Conservation (phyloP, 176 grass and related monocot species). For the Saccharum spontaneum region DNA sequence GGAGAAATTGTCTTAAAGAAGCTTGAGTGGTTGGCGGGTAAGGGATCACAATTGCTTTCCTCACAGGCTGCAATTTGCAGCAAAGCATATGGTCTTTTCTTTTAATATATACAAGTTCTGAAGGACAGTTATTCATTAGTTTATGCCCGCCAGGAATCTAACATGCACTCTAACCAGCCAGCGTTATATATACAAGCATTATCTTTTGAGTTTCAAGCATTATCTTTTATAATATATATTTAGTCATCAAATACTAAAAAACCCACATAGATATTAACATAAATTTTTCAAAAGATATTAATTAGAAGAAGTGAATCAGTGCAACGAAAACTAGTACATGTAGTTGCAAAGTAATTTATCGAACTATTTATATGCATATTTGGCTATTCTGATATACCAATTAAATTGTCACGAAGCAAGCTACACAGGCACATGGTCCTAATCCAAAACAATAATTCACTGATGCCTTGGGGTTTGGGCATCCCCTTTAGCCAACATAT, state of each 20-base stretch:
- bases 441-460: neutral
- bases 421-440: neutral
- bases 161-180: constrained; percentile 10
- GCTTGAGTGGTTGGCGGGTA: constrained; percentile 37
- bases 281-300: neutral
- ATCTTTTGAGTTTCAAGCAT: constrained; percentile 5
- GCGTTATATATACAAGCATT: constrained; percentile 21
- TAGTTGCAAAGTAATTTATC: neutral
- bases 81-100: constrained; percentile 54
- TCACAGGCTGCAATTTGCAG: constrained; percentile 42
- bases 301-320: neutral
- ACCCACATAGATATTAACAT: neutral
- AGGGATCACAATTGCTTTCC: constrained; percentile 41
- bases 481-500: neutral
- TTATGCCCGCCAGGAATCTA: constrained; percentile 41
- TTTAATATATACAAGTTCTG: constrained; percentile 42
- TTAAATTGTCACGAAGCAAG: neutral
- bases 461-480: neutral
- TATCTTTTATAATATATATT: neutral
- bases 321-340: neutral
- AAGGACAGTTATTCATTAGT: constrained; percentile 27
- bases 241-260: neutral
- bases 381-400: neutral
- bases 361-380: neutral
- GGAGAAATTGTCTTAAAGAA: constrained; percentile 53